phyloP scores from a whole-genome alignment of 768 basidiomycete genomes.

The Phanerochaete sordida region DNA sequence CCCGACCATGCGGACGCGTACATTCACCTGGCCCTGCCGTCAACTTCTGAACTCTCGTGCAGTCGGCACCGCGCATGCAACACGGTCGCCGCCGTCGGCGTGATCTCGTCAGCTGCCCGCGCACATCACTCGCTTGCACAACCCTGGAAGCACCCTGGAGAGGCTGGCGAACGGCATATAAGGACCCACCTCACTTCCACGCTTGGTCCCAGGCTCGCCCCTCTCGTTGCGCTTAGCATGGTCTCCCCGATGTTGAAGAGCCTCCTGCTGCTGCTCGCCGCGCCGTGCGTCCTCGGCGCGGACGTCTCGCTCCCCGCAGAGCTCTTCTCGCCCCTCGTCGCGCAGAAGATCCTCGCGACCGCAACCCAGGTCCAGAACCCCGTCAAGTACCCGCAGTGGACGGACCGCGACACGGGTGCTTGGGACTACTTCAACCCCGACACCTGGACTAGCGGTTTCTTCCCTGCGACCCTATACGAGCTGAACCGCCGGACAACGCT shows the following conservation, averaged over 20 bases:
- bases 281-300: not conserved
- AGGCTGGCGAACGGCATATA: not conserved
- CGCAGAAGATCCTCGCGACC: constrained; percentile 56
- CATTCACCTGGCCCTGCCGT: not conserved
- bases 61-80: not conserved
- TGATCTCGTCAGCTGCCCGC: not conserved
- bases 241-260: not conserved
- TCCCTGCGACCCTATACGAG: constrained; percentile 58
- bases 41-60: not conserved
- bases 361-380: constrained; percentile 41
- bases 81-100: not conserved
- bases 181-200: not conserved
- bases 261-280: not conserved
- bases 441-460: constrained; percentile 69
- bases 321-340: constrained; percentile 57
- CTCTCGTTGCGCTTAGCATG: not conserved
- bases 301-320: constrained; percentile 20
- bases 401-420: constrained; percentile 40
- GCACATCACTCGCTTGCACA: not conserved
- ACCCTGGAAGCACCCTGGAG: not conserved
- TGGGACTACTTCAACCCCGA: constrained; percentile 55
- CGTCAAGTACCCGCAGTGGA: constrained; percentile 58
- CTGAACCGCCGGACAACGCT: constrained; percentile 49
- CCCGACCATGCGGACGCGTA: not conserved
- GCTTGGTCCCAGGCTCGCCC: not conserved